A percentile compares a stretch with the other conserved stretches of the same genome.
Evolutionary conservation across 108 stramenopile genomes (phyloP).

Genomic region (Pelagomonas calceolata): DNA sequence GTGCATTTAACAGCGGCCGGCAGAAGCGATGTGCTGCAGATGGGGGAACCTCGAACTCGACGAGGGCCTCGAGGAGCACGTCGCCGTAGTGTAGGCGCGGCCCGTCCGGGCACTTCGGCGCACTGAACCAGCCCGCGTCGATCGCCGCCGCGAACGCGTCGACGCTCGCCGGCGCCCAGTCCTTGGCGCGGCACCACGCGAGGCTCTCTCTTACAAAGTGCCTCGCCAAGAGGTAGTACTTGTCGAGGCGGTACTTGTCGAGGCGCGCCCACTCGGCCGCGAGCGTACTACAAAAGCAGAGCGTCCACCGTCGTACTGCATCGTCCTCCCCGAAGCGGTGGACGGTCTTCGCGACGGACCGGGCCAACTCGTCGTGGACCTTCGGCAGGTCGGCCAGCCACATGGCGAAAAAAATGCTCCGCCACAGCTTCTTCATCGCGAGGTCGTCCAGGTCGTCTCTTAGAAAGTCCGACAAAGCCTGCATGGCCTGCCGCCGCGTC

Average conservation of each 20-base stretch:
- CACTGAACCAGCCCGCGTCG: neutral
- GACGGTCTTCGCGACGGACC: neutral
- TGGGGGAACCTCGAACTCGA: neutral
- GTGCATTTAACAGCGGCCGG: neutral
- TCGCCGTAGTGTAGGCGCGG: neutral
- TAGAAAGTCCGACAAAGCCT: neutral
- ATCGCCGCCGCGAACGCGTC: neutral
- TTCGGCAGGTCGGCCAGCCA: conserved; percentile 8
- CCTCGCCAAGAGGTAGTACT: conserved; percentile 11
- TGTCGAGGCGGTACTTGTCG: conserved; percentile 11
- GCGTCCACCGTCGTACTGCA: neutral
- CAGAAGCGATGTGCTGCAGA: neutral
- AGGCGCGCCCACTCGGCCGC: conserved; percentile 3
- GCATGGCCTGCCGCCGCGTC: neutral
- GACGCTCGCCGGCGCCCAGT: neutral
- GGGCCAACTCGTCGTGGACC: conserved; percentile 6
- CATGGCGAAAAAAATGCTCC: conserved; percentile 2
- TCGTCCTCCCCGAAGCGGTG: neutral
- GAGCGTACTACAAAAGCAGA: neutral
- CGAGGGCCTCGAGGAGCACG: neutral
- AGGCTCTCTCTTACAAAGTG: neutral
- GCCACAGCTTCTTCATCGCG: conserved; percentile 10
- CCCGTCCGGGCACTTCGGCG: neutral
- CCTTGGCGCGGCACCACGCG: neutral
- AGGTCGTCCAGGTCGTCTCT: neutral